These are phyloP conservation scores for Xylaria scruposa DNA, from an alignment of 495 filamentous ascomycete species.

Conservation along the genomic window DNA sequence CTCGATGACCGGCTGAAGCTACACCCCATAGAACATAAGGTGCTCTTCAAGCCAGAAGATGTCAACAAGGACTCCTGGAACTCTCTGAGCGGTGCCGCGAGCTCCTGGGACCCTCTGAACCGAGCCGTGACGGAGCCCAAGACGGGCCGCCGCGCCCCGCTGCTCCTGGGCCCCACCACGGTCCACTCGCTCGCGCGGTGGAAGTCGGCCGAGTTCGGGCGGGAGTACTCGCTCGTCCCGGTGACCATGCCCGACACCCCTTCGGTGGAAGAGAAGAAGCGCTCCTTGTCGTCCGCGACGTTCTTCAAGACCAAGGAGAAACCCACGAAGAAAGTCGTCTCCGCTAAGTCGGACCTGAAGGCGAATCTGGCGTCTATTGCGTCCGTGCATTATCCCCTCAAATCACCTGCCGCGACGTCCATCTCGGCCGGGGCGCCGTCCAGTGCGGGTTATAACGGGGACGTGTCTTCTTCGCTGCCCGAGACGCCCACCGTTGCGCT, in stretches of 20 bases:
- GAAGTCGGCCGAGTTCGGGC: neutral
- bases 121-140: constrained; percentile 26
- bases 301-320: constrained; percentile 1
- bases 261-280: constrained; percentile 30
- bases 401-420: constrained; percentile 10
- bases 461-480: neutral
- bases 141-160: constrained; percentile 3
- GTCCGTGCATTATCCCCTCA: constrained; percentile 22
- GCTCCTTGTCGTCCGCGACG: constrained; percentile 21
- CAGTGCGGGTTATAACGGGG: too few species aligned
- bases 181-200: constrained; percentile 32
- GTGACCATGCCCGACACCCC: constrained; percentile 15
- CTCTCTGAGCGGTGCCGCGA: constrained; percentile 20
- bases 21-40: neutral
- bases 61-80: constrained; percentile 28
- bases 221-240: constrained; percentile 25
- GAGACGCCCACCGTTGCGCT: constrained; percentile 23
- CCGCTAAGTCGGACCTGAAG: neutral
- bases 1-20: constrained; percentile 25
- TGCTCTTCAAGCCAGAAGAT: constrained; percentile 2
- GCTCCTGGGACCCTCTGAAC: constrained; percentile 31
- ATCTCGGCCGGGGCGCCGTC: neutral
- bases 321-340: neutral
- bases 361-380: neutral
- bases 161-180: constrained; percentile 28